Base-by-base conservation (phyloP, 1,284 basidiomycete species). In the Leccinum subspadiceum region DNA sequence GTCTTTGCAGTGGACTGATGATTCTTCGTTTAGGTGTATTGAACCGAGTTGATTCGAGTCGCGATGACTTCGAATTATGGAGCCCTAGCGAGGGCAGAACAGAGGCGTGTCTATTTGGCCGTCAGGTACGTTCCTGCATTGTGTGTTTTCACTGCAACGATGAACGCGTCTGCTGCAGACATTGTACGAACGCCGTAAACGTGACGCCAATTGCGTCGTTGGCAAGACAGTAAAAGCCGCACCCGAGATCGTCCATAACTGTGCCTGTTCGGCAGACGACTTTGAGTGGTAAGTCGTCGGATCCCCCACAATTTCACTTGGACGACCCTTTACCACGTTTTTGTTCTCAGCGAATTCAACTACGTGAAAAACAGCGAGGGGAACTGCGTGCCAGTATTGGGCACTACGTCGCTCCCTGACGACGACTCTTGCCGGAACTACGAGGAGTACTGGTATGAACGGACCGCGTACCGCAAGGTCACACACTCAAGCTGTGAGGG, bases 11-110 rank as follows among this genome's bases (percentile, higher is more conserved):
- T 26, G 9, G 22, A 54, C 53, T 64, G 22, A 68, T 5, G 2
- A 12, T 48, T 54, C 46, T 53, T 52, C 15, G 58, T 54, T 50
- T 50, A 95, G 93, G 93, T 74, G 75, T 81, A 1, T 76, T 94
- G 53, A 83, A 84, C 65, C 59, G 83, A 4, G 82, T 92, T 1
- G 78, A 96, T 69, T 88, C 93, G 4, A 82, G 81, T 33, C 77
- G 87, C 53, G 94, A 97, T 69, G 95, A 98, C 75, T 98, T 97
- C 71, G 95, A 97, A 73, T 76, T 96, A 3, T 98, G 96, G 95
- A 93, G 90, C 73, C 95, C 95, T 0, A 91, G 90, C 60, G 89
- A 95, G 70, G 85, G 87, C 56, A 84, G 95, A 90, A 94, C 73
- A 76, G 79, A 59, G 93, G 92, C 76, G 72, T 98, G 71, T 59